A percentile compares a stretch with the other conserved stretches of the same genome.
Evolutionary conservation across 345 rosid species (phyloP).

Genomic region (Jatropha curcas): DNA sequence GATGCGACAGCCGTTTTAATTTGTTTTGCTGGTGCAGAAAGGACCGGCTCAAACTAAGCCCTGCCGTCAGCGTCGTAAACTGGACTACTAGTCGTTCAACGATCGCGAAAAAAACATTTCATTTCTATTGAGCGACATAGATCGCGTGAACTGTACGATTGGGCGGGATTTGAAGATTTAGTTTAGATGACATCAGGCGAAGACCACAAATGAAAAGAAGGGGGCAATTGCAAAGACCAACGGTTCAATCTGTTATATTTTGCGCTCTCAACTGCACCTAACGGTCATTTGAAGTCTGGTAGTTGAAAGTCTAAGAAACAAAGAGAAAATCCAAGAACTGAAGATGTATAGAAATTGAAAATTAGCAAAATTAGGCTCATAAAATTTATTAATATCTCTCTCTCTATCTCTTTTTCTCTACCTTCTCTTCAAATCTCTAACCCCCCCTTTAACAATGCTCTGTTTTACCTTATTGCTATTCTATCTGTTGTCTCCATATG

Average conservation of each 20-base stretch:
- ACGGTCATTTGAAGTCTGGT: conserved; percentile 57
- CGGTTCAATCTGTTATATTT: background rate
- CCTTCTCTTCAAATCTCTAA: conserved; percentile 48
- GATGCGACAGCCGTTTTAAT: too few relatives aligned
- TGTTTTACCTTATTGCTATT: background rate
- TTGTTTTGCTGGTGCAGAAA: too few relatives aligned
- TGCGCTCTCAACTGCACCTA: conserved; percentile 32
- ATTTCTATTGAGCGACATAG: too few relatives aligned
- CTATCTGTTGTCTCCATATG: too few relatives aligned
- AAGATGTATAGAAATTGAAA: too few relatives aligned
- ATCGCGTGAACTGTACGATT: too few relatives aligned
- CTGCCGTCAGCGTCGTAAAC: too few relatives aligned
- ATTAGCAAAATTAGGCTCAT: background rate
- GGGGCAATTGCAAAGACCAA: background rate
- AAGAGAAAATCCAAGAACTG: conserved; percentile 3
- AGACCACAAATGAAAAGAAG: background rate
- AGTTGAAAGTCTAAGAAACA: conserved; percentile 29
- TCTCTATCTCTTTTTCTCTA: conserved; percentile 22
- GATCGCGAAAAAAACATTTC: too few relatives aligned
- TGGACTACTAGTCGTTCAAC: too few relatives aligned
- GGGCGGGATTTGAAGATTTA: too few relatives aligned
- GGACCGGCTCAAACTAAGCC: too few relatives aligned
- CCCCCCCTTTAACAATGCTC: conserved; percentile 1
- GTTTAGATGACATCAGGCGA: too few relatives aligned
- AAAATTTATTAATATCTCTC: background rate